Evolutionary conservation across 2,329 filamentous ascomycete genomes (phyloP), one percentile per base, ranked within the genome.

Genomic region (Aspergillus melleus): DNA sequence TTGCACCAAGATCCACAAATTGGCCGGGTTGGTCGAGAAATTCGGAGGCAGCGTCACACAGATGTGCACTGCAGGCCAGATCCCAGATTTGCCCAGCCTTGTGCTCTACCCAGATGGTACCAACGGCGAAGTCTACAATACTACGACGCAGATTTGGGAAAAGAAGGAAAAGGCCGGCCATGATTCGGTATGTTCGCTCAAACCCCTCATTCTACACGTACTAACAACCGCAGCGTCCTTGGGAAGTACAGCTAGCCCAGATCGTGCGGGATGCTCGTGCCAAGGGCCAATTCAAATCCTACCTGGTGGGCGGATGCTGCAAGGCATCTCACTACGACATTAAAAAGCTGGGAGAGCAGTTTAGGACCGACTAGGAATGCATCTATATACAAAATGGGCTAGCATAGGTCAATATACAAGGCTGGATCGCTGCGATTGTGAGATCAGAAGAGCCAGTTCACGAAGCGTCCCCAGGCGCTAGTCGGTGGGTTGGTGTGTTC

Each of bases 21-120:
- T 77, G 30, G 47, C 61, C 29, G 55, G 47, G 19, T 62, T 54
- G 57, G 50, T 55, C 9, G 19, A 19, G 12, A 26, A 47, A 22
- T 19, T 55, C 16, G 53, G 53, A n/a, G 26, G 49, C 12, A 19
- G 14, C 24, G 26, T 55, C 24, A 32, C 42, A 2, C 6, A 30
- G 26, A 26, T 29, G 14, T 12, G 29, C 3, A 20, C 53, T 24
- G 42, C 42, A 9, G 53, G 53, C 22, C 14, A 32, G 39, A 47
- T 55, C 59, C 57, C 24, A 54, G 54, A 53, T 52, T 55, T 20
- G 14, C 86, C 86, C 1, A 79, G 77, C 20, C 72, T 90, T 55
- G 83, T 90, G 4, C 66, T 90, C 19, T 90, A 90, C 70, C 88
- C 88, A 0, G 88, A 90, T 70, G 88, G 88, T 0, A 89, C 88